Evolutionary conservation across 257 asterid species (phyloP).

Genomic region (Pogostemon cablin): DNA sequence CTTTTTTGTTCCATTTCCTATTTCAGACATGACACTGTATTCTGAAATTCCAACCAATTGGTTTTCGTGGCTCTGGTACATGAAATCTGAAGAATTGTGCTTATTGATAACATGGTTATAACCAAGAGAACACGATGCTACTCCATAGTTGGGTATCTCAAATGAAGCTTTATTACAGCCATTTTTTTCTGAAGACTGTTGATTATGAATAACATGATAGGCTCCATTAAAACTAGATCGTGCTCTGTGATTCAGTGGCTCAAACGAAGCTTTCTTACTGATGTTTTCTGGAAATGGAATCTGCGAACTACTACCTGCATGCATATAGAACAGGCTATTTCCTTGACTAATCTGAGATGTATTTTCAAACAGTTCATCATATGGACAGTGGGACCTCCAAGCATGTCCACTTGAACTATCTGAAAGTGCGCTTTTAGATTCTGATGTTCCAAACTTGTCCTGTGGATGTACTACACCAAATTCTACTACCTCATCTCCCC

Average conservation of each 20-base stretch:
- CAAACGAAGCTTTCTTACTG: constrained; percentile 39
- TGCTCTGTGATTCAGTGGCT: constrained; percentile 30
- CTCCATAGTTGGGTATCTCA: constrained; percentile 24
- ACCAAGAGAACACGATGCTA: constrained; percentile 24
- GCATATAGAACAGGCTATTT: constrained; percentile 29
- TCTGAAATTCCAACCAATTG: constrained; percentile 31
- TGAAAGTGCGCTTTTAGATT: constrained; percentile 39
- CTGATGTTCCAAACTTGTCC: constrained; percentile 42
- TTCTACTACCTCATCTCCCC: constrained; percentile 25
- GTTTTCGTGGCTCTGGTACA: constrained; percentile 37
- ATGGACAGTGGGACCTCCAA: constrained; percentile 36
- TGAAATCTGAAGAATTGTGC: constrained; percentile 26
- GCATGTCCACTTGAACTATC: constrained; percentile 44
- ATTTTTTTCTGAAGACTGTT: constrained; percentile 39
- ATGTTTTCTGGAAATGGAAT: constrained; percentile 41
- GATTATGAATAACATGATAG: constrained; percentile 32
- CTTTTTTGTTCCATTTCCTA: constrained; percentile 22
- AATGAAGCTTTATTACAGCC: constrained; percentile 23
- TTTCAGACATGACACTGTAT: constrained; percentile 20
- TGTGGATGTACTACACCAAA: constrained; percentile 39
- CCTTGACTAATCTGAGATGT: constrained; percentile 45
- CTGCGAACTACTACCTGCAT: constrained; percentile 31
- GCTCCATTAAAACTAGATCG: constrained; percentile 39
- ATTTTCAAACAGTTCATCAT: constrained; percentile 41
- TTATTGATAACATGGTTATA: constrained; percentile 21